Evolutionary conservation across 2,329 filamentous ascomycete genomes (phyloP), one percentile per base, ranked within the genome.

Genomic region (Microsporum ferrugineum): DNA sequence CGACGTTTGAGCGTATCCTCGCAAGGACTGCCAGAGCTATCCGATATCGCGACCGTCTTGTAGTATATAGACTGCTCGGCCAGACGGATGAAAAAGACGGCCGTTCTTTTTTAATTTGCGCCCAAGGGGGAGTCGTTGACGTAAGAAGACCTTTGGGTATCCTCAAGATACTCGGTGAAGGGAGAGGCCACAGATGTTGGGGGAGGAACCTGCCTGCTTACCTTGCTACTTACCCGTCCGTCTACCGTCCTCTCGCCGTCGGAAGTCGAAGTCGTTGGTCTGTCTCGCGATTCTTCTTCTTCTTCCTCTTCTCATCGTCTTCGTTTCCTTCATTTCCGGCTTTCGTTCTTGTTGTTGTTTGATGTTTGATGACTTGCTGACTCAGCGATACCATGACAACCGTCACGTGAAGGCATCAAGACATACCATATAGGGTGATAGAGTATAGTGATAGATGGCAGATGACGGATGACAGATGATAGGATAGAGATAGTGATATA

Each of bases 11-110:
- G 31, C 12, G n/a, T 23, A 47, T 5, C n/a, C 43, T 47, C 27
- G 57, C 53, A 64, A 61, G 59, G 58, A 61, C 58, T 63, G 56
- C 60, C 63, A 69, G 68, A 69, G 65, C 68, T 67, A 65, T 65
- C 67, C 51, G 27, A 14, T 51, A 5, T 51, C 45, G 45, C 45
- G 45, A 51, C 14, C 8, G 45, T 5, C 27, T 51, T 12, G 8
- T 12, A 12, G 8, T 12, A 39, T 23, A 23, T 23, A 23, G 17
- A 39, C 38, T 39, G 38, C 43, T 3, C 14, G 43, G 4, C 43
- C n/a, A 47, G n/a, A 47, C 14, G 45, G 45, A n/a, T 43, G n/a
- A 43, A n/a, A 5, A 23, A 23, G 45, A 7, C 45, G 23, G 45
- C 45, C 45, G 45, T 43, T n/a, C 17, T n/a, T 27, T n/a, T 43